Evolutionary conservation across 2,329 filamentous ascomycete species (phyloP).

Genomic region (Lecanicillium sp.): DNA sequence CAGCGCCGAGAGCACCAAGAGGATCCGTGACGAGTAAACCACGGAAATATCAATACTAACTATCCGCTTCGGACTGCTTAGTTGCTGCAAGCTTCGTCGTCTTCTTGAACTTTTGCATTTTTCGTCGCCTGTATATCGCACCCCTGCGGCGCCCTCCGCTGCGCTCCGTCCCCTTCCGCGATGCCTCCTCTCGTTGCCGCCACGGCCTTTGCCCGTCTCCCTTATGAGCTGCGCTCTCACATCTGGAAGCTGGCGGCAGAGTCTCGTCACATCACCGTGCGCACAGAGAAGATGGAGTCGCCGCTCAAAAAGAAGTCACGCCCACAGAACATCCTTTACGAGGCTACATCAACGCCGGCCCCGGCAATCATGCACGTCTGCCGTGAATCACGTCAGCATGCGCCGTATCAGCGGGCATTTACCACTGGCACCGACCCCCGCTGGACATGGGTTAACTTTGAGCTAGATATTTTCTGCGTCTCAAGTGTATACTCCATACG

Average conservation of each 20-base stretch:
- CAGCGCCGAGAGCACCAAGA: no score
- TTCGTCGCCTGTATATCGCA: no score
- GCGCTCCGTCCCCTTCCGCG: no score
- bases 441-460: constrained; percentile 11
- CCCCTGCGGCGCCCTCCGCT: no score
- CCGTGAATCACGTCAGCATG: constrained; percentile 6
- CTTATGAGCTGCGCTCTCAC: constrained; percentile 7
- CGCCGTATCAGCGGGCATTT: constrained; percentile 8
- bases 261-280: constrained; percentile 6
- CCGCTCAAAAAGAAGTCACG: constrained; percentile 4
- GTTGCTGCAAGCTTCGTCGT: no score
- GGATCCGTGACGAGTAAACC: no score
- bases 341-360: constrained; percentile 4
- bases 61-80: no score
- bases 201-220: constrained; percentile 6
- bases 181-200: neutral
- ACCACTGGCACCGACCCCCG: constrained; percentile 7
- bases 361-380: constrained; percentile 9
- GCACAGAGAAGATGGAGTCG: constrained; percentile 2
- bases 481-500: constrained; percentile 1
- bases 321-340: constrained; percentile 4
- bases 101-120: no score
- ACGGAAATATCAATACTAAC: no score
- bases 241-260: constrained; percentile 8
- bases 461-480: constrained; percentile 8